phyloP scores from a whole-genome alignment of 176 grass and related monocot genomes.

The Neostapfia colusana region DNA sequence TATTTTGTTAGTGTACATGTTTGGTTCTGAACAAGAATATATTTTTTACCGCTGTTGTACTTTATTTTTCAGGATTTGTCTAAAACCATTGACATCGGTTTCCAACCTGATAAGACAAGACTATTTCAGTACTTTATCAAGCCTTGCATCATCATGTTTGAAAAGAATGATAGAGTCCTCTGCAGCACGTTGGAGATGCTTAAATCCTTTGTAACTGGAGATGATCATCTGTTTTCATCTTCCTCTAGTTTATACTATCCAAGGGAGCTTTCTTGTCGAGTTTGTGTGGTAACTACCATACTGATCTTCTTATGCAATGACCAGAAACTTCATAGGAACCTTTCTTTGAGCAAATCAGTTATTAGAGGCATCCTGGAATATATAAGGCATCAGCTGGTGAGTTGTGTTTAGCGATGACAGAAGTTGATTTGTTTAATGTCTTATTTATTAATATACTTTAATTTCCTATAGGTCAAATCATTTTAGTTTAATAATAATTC shows the following conservation, averaged over 20 bases:
- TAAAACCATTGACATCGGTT: constrained; percentile 49
- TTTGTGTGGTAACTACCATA: constrained; percentile 56
- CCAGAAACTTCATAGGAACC: constrained; percentile 52
- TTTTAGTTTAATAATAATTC: constrained; percentile 2
- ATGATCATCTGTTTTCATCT: constrained; percentile 40
- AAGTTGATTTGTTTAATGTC: constrained; percentile 34
- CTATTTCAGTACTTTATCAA: constrained; percentile 60
- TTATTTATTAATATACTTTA: constrained; percentile 28
- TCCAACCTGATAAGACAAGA: constrained; percentile 55
- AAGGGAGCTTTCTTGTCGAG: constrained; percentile 47
- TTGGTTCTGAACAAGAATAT: constrained; percentile 25
- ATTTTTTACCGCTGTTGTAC: constrained; percentile 21
- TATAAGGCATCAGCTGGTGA: constrained; percentile 58
- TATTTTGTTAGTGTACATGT: constrained; percentile 19
- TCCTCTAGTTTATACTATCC: constrained; percentile 32
- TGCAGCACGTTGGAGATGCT: constrained; percentile 56
- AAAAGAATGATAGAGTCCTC: constrained; percentile 58
- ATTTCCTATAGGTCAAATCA: constrained; percentile 3
- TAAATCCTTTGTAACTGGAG: constrained; percentile 60
- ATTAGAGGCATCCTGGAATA: constrained; percentile 59
- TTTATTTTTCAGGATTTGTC: constrained; percentile 63
- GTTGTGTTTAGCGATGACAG: constrained; percentile 21
- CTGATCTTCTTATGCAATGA: constrained; percentile 66
- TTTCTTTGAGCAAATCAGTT: constrained; percentile 42
- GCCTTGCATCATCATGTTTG: constrained; percentile 68